These are phyloP conservation scores for Microdochium nivale DNA, from an alignment of 2,329 filamentous ascomycete genomes.

Conservation along the genomic window DNA sequence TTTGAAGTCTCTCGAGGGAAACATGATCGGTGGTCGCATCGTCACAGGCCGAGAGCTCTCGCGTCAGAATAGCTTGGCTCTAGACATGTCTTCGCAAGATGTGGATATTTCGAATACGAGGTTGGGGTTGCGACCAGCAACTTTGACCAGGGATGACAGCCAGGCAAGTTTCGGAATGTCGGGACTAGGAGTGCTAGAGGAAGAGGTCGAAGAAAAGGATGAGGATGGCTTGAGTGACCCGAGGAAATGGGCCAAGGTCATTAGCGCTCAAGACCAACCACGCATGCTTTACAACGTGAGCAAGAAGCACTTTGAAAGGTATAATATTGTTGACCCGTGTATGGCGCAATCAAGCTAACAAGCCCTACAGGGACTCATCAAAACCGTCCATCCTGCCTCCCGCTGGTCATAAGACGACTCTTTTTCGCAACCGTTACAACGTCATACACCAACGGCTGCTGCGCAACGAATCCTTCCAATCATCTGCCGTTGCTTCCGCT, in stretches of 20 bases:
- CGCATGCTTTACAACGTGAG: constrained; percentile 64
- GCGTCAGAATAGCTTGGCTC: constrained; percentile 55
- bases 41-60: constrained; percentile 45
- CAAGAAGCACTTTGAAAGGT: constrained; percentile 90
- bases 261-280: constrained; percentile 81
- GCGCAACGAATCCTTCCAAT: constrained; percentile 88
- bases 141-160: constrained; percentile 48
- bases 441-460: constrained; percentile 87
- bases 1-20: constrained; percentile 73
- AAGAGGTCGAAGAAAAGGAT: constrained; percentile 41
- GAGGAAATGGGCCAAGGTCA: constrained; percentile 73
- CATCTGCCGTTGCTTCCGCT: constrained; percentile 61
- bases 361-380: constrained; percentile 41
- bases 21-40: constrained; percentile 78
- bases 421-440: constrained; percentile 87
- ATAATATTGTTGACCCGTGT: constrained; percentile 5
- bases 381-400: constrained; percentile 66
- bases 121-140: constrained; percentile 41
- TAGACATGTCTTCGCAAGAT: constrained; percentile 42
- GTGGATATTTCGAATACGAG: constrained; percentile 45
- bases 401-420: constrained; percentile 70
- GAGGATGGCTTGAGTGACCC: constrained; percentile 58
- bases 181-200: constrained; percentile 40
- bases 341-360: neutral
- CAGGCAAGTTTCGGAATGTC: constrained; percentile 58